Evolutionary conservation across 1,284 basidiomycete species (phyloP).

Genomic region (Amylostereum chailletii): DNA sequence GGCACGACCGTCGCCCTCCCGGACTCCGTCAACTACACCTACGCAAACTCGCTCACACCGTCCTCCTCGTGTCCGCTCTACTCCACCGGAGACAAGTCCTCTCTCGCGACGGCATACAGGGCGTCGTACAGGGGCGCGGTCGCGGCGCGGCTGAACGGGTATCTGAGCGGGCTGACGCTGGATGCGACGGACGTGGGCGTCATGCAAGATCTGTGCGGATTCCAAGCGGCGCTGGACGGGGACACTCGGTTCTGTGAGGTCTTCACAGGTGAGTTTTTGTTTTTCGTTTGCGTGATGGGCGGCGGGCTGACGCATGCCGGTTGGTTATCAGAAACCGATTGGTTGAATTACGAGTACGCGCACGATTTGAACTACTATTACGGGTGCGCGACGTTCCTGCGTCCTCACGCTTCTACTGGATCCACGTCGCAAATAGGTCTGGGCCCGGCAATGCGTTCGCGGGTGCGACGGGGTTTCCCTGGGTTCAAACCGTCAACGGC

Average conservation of each 20-base stretch:
- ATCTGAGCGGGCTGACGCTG: conserved; percentile 26
- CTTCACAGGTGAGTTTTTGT: background rate
- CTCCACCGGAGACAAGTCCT: conserved; percentile 19
- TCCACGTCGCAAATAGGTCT: conserved; percentile 16
- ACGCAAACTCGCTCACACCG: conserved; percentile 33
- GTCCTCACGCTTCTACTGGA: conserved; percentile 1
- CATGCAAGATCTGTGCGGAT: conserved; percentile 37
- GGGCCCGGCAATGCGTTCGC: conserved; percentile 35
- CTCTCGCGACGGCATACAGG: conserved; percentile 21
- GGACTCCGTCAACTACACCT: conserved; percentile 33
- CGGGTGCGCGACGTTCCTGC: conserved; percentile 17
- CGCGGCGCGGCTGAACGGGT: conserved; percentile 26
- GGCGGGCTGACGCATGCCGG: background rate
- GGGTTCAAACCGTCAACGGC: conserved; percentile 30
- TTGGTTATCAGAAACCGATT: conserved; percentile 37
- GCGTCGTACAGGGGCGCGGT: conserved; percentile 23
- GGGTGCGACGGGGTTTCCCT: conserved; percentile 29
- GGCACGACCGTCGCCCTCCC: conserved; percentile 26
- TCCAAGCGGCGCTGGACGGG: conserved; percentile 27
- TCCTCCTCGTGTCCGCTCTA: conserved; percentile 29
- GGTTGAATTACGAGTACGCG: conserved; percentile 41
- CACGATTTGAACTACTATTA: conserved; percentile 48
- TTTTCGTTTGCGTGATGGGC: background rate
- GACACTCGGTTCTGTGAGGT: conserved; percentile 27
- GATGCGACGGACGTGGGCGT: conserved; percentile 26